Percentiles rank a stretch among this genome's conserved stretches.
Conservation (phyloP, 495 filamentous ascomycete genomes). For the Xylona heveae region DNA sequence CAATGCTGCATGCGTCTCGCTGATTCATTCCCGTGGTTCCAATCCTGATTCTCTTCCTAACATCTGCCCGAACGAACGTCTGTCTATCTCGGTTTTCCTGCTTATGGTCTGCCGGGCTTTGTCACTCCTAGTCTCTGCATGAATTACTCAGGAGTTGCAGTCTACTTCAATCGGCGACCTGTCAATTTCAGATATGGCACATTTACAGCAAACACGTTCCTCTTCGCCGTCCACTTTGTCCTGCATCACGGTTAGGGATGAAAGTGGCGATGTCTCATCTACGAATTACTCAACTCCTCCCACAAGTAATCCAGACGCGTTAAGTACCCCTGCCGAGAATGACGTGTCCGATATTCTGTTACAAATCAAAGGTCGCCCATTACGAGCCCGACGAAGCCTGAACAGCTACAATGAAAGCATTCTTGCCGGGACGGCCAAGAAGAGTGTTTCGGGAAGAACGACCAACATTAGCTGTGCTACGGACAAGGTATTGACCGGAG, state of each 20-base stretch:
- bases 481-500: slow-evolving; percentile 8
- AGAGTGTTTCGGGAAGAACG: slow-evolving; percentile 15
- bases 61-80: too few relatives aligned
- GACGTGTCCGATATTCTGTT: background rate
- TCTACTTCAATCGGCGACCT: too few relatives aligned
- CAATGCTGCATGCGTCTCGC: too few relatives aligned
- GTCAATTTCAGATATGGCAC: too few relatives aligned
- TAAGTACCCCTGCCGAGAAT: background rate
- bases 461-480: background rate
- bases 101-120: too few relatives aligned
- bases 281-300: background rate
- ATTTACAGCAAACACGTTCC: too few relatives aligned
- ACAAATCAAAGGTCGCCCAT: slow-evolving; percentile 14
- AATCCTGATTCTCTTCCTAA: too few relatives aligned
- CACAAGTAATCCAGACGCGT: background rate
- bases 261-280: background rate
- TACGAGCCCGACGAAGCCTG: slow-evolving; percentile 22
- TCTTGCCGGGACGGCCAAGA: slow-evolving; percentile 21
- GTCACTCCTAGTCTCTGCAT: too few relatives aligned
- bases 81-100: too few relatives aligned
- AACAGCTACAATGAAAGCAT: slow-evolving; percentile 33
- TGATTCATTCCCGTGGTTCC: too few relatives aligned
- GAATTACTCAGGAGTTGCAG: too few relatives aligned
- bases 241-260: background rate
- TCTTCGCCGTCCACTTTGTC: background rate